Evolutionary conservation across 169 alveolate genomes (phyloP), one percentile per base, ranked within the genome.

Genomic region (Cyclospora cayetanensis): DNA sequence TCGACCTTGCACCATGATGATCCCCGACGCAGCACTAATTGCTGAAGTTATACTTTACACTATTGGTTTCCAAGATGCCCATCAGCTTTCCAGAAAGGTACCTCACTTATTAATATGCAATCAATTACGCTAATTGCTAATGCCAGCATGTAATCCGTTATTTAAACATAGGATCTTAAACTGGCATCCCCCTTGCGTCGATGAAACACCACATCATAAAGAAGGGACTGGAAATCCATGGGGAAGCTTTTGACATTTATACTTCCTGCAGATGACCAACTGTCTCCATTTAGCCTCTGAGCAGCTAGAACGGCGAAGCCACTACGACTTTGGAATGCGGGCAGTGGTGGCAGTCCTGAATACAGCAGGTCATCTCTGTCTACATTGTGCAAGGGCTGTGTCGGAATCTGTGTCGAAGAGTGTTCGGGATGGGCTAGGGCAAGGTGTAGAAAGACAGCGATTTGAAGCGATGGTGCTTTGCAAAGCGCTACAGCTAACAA

Each of bases 1-100:
- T 95, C 97, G 99, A 90, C 98, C 99, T 65, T 97, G 98, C 88
- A 97, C 99, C 63, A 97, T 98, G 99, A 97, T 97, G 99, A 99
- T 97, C 90, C 99, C 99, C 68, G 98, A 98, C 95, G 97, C 97
- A 93, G 97, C 98, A 5, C 89, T 98, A 93, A 98, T 98, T 80
- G 98, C 98, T 4, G 99, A 98, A 95, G 98, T 97, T 60, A 95
- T 96, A 93, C 96, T 98, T 77, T 97, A 97, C 95, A 97, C 99
- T 20, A 97, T 96, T 22, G 99, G 99, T 41, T 98, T 97, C 94
- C 96, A 95, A 52, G 97, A 97, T 72, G 99, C 99, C 74, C 95
- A 96, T 77, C 95, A 95, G 70, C 92, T 98, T 37, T 99, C 99
- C 18, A 95, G 97, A 77, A 98, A 98, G 95, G 98, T 97, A 41